A percentile compares a stretch with the other conserved stretches of the same genome.
These are phyloP conservation scores for Fragaria ananassa DNA, from an alignment of 306 rosid species.

Conservation along the genomic window DNA sequence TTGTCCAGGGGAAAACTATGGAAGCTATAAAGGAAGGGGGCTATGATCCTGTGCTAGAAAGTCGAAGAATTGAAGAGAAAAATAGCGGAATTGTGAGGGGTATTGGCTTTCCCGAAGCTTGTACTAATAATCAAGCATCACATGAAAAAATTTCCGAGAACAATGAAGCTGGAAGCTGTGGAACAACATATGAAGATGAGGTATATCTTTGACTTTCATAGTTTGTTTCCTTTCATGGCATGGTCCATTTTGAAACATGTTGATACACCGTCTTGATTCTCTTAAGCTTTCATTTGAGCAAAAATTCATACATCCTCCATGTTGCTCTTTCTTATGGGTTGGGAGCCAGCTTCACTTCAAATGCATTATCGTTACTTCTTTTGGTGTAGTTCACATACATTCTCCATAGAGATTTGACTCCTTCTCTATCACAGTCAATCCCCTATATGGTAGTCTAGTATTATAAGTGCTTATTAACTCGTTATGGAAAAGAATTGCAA, in stretches of 20 bases:
- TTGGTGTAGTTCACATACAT: neutral
- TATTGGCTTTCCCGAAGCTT: constrained; percentile 14
- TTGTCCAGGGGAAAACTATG: constrained; percentile 21
- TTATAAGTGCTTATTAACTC: neutral
- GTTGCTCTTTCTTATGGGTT: neutral
- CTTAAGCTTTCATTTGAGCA: neutral
- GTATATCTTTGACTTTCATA: constrained; percentile 29
- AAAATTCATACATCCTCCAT: neutral
- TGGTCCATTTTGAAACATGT: neutral
- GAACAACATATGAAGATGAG: constrained; percentile 30
- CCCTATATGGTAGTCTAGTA: neutral
- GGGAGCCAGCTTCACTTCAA: neutral
- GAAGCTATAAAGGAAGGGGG: constrained; percentile 17
- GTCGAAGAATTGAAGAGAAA: constrained; percentile 14
- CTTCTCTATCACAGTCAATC: neutral
- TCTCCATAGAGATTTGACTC: neutral
- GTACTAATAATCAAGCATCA: constrained; percentile 23
- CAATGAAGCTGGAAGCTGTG: constrained; percentile 20
- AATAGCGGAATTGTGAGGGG: constrained; percentile 9
- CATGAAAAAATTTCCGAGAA: constrained; percentile 24
- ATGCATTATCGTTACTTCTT: neutral
- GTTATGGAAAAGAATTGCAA: neutral
- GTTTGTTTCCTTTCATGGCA: constrained; percentile 4
- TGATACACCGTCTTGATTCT: neutral
- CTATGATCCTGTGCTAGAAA: constrained; percentile 19